Base-by-base conservation (phyloP, 495 filamentous ascomycete genomes). In the Aspergillus cavernicola region DNA sequence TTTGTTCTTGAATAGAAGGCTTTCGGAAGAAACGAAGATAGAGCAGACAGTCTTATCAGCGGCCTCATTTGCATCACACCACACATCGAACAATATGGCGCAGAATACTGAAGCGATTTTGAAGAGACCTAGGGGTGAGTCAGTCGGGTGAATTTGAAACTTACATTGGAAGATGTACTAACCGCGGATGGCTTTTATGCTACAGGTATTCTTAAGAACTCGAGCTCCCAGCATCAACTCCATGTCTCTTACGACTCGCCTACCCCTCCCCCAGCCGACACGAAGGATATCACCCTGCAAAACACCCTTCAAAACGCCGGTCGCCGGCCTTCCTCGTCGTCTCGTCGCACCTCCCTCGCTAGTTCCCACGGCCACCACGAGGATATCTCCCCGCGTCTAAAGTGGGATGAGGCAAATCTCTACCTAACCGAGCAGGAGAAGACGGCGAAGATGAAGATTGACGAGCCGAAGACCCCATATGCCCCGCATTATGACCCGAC, bases 331-430 rank as follows among this genome's bases (percentile, higher is more conserved):
- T 89, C 87, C 15, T 67, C 69, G 0, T 71, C 79, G 9, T 87
- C 85, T 1, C 86, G 92, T 40, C 83, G 91, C 16, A 86, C 86
- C 52, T 90, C 87, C 0, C 59, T 73, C 28, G 65, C 64, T 19
- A 76, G 68, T 26, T 64, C 74, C 22, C 67, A 72, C 28, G 68
- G 61, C 7, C 50, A 52, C 18, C 65, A 68, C 5, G 75, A 80
- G 16, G 84, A 86, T 20, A 77, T 78, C 46, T 79, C 78, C 33
- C 83, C 85, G 64, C 86, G 92, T 11, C 76, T 98, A 50, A 95
- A 96, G 66, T 98, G 93, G 93, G 93, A 98, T 62, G 93, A 98
- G 68, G 93, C 90, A 18, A 97, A 97, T 58, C 76, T 98, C 18
- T 97, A 97, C 68, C 78, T 97, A 11, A 89, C 91, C 4, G 93